phyloP scores from a whole-genome alignment of 352 stramenopile species.

The Phytophthora ramorum region DNA sequence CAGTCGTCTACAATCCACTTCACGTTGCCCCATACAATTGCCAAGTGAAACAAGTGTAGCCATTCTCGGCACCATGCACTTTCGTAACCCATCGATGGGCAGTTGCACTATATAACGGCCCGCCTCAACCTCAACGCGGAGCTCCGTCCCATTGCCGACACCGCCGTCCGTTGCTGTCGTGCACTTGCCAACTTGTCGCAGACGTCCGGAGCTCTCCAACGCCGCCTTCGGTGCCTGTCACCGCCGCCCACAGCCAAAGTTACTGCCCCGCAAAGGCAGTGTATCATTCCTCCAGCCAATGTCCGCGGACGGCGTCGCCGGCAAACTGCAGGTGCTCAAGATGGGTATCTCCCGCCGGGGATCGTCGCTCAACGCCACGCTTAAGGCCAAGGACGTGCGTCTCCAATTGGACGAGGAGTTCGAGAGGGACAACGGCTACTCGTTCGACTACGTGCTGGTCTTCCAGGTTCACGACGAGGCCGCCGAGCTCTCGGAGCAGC shows the following conservation, averaged over 20 bases:
- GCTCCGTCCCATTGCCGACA: conserved; percentile 13
- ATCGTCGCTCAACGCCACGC: conserved; percentile 68
- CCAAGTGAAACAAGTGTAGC: not conserved
- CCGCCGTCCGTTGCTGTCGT: conserved; percentile 18
- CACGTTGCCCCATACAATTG: not conserved
- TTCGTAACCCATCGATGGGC: conserved; percentile 11
- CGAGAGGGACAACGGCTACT: conserved; percentile 71
- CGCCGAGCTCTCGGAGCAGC: conserved; percentile 50
- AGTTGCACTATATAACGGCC: conserved; percentile 13
- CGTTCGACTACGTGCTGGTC: conserved; percentile 83
- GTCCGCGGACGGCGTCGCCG: conserved; percentile 24
- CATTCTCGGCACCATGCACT: not conserved
- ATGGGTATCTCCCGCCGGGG: conserved; percentile 67
- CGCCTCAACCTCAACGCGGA: conserved; percentile 4
- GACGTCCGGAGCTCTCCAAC: conserved; percentile 7
- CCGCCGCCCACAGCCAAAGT: conserved; percentile 9
- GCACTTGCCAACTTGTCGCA: conserved; percentile 16
- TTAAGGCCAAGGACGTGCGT: conserved; percentile 70
- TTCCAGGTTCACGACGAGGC: conserved; percentile 85
- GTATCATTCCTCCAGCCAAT: conserved; percentile 21
- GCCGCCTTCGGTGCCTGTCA: conserved; percentile 10
- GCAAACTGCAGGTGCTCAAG: conserved; percentile 66
- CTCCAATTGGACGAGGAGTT: conserved; percentile 71
- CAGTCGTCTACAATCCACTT: not conserved
- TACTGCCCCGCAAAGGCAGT: conserved; percentile 2